Evolutionary conservation across 2,329 filamentous ascomycete genomes (phyloP).

Genomic region (Penicillium sp.): DNA sequence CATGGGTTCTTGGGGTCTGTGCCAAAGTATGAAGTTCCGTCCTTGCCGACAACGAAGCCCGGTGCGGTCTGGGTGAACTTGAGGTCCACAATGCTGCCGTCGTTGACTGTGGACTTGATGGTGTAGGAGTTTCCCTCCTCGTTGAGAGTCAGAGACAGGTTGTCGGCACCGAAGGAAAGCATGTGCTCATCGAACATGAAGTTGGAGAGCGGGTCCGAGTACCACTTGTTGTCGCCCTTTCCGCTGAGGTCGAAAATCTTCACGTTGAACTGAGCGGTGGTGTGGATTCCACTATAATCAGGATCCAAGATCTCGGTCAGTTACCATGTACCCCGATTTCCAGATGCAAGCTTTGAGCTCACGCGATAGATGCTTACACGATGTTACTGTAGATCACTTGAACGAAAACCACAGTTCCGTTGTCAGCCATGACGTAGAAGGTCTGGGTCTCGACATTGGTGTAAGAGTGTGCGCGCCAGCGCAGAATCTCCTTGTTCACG

Average conservation of each 20-base stretch:
- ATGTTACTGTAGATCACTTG: slow-evolving; percentile 99
- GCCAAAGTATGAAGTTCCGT: slow-evolving; percentile 82
- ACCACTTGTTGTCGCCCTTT: slow-evolving; percentile 78
- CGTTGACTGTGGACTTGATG: slow-evolving; percentile 87
- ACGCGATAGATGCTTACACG: slow-evolving; percentile 62
- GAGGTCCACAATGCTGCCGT: slow-evolving; percentile 79
- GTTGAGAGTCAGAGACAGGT: slow-evolving; percentile 81
- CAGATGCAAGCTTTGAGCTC: not conserved
- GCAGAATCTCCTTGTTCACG: slow-evolving; percentile 73
- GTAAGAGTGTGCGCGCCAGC: slow-evolving; percentile 78
- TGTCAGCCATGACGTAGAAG: slow-evolving; percentile 85
- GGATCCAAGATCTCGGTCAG: slow-evolving; percentile 12
- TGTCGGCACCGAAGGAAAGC: slow-evolving; percentile 80
- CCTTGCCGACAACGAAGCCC: slow-evolving; percentile 80
- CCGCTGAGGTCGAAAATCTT: slow-evolving; percentile 83
- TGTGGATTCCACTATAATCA: slow-evolving; percentile 73
- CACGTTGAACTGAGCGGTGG: slow-evolving; percentile 89
- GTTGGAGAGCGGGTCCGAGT: slow-evolving; percentile 75
- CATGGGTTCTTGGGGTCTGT: slow-evolving; percentile 84
- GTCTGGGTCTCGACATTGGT: slow-evolving; percentile 93
- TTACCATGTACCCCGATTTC: not conserved
- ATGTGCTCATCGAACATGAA: slow-evolving; percentile 82
- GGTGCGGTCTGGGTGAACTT: slow-evolving; percentile 75
- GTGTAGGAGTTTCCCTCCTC: slow-evolving; percentile 80
- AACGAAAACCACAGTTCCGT: slow-evolving; percentile 72